Evolutionary conservation across 2,329 filamentous ascomycete genomes (phyloP).

Genomic region (Botrytis byssoidea): DNA sequence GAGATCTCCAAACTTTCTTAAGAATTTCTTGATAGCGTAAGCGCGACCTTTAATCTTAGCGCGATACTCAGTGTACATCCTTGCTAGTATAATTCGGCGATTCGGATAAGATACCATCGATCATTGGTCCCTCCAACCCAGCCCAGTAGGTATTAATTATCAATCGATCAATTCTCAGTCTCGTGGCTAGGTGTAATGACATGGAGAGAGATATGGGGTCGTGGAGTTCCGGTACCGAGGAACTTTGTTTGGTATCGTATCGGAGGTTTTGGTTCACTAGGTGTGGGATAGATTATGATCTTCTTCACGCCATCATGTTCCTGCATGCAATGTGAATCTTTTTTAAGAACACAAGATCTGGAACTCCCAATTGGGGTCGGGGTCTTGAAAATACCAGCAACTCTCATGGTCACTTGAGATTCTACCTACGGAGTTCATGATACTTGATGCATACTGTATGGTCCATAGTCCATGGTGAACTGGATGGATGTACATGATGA

Average conservation of each 20-base stretch:
- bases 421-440: not conserved
- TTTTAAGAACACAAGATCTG: not conserved
- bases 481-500: not conserved
- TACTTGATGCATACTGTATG: not conserved
- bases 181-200: not conserved
- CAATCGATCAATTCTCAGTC: not conserved
- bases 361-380: not conserved
- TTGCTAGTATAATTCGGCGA: slow-evolving; percentile 8
- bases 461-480: not conserved
- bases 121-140: not conserved
- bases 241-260: not conserved
- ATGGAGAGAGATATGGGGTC: not conserved
- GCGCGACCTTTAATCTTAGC: slow-evolving; percentile 30
- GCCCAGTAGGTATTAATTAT: not conserved
- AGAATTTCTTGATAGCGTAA: slow-evolving; percentile 26
- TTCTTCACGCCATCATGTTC: not conserved
- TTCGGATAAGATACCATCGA: not conserved
- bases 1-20: slow-evolving; percentile 26
- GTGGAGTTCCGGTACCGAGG: not conserved
- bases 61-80: slow-evolving; percentile 14
- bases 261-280: not conserved
- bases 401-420: not conserved
- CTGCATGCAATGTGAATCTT: not conserved
- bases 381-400: not conserved
- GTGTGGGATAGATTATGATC: not conserved